phyloP scores from a whole-genome alignment of 805 yeast genomes.

The Ogataea angusta region DNA sequence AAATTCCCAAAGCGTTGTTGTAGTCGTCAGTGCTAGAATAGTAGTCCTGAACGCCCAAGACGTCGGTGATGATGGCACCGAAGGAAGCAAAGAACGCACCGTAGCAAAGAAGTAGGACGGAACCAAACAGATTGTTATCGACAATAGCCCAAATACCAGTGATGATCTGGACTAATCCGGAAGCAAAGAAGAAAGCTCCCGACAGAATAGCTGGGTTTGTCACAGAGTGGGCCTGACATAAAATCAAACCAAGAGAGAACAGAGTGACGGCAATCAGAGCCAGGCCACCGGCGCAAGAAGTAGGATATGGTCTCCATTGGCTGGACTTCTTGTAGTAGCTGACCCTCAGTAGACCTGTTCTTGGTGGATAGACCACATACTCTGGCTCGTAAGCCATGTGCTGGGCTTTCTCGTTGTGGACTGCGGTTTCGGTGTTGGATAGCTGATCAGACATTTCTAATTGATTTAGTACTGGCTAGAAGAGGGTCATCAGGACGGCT shows the following conservation, averaged over 20 bases:
- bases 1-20: slow-evolving; percentile 44
- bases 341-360: slow-evolving; percentile 40
- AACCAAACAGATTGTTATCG: slow-evolving; percentile 49
- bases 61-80: slow-evolving; percentile 42
- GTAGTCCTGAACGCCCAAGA: slow-evolving; percentile 40
- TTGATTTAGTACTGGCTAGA: too few species aligned
- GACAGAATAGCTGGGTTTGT: slow-evolving; percentile 40
- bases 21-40: slow-evolving; percentile 36
- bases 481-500: not conserved
- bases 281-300: slow-evolving; percentile 50
- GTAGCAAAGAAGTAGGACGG: slow-evolving; percentile 43
- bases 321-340: slow-evolving; percentile 42
- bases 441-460: slow-evolving; percentile 22
- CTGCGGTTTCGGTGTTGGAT: slow-evolving; percentile 29
- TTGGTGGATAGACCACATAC: slow-evolving; percentile 36
- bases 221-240: slow-evolving; percentile 43
- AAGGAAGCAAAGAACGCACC: slow-evolving; percentile 50
- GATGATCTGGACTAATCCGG: slow-evolving; percentile 46
- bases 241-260: slow-evolving; percentile 44
- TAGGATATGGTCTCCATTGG: slow-evolving; percentile 41
- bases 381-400: slow-evolving; percentile 12
- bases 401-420: slow-evolving; percentile 16
- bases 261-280: slow-evolving; percentile 44
- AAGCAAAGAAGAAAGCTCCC: slow-evolving; percentile 43
- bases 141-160: slow-evolving; percentile 52